Evolutionary conservation across 805 yeast genomes (phyloP).

Genomic region (Torulaspora microellipsoides): DNA sequence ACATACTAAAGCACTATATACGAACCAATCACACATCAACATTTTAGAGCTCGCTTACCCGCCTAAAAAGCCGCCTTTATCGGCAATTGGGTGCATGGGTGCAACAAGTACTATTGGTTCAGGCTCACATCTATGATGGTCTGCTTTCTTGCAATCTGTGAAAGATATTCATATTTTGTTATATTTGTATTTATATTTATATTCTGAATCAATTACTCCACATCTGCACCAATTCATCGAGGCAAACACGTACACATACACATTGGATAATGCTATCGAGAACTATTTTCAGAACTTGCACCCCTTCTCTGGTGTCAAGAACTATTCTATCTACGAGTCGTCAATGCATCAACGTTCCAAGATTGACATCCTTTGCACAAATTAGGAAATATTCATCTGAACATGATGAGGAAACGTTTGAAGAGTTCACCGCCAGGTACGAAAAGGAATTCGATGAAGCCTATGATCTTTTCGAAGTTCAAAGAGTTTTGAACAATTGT

Average conservation of each 20-base stretch:
- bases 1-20: not conserved
- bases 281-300: conserved; percentile 8
- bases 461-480: conserved; percentile 80
- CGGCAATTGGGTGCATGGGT: not conserved
- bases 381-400: conserved; percentile 70
- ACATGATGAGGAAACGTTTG: conserved; percentile 89
- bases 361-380: conserved; percentile 18
- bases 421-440: conserved; percentile 85
- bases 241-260: no score
- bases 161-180: not conserved
- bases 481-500: conserved; percentile 94
- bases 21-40: conserved; percentile 5
- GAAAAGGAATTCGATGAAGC: conserved; percentile 96
- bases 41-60: not conserved
- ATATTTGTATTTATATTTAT: not conserved
- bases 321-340: conserved; percentile 5
- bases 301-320: conserved; percentile 7
- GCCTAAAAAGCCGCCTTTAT: conserved; percentile 1
- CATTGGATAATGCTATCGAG: conserved; percentile 23
- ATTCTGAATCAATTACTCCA: no score
- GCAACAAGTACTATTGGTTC: no score
- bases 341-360: conserved; percentile 7
- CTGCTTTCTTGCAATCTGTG: no score
- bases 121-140: no score
- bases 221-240: no score